Evolutionary conservation across 768 basidiomycete species (phyloP), one percentile per base, ranked within the genome.

Genomic region (Tricholomella constricta): DNA sequence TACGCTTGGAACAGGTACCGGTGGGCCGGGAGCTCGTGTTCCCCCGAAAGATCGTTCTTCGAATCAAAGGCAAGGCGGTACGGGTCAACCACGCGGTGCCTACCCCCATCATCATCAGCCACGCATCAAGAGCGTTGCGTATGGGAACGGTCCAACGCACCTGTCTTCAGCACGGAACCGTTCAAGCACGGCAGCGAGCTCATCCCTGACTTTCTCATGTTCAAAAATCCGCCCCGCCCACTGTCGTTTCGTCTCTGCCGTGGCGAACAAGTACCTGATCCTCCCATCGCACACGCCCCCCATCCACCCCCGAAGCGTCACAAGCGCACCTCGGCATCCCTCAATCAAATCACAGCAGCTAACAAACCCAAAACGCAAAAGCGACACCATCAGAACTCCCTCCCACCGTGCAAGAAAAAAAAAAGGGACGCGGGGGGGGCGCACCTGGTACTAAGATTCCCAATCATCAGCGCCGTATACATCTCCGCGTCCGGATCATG

Each of bases 1-100:
- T 85, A 91, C 45, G 84, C 87, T 51, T 88, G 73, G 59, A 91
- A 91, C 7, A 91, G 71, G 62, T 84, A 82, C 35, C 84, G 80
- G 66, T 90, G 88, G 0, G 84, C 80, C 0, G 81, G 83, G 11
- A 76, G 68, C 6, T 79, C 77, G n/a, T 68, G 55, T 66, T 69
- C 50, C 66, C 66, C 23, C 11, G 23, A 3, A 23, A 22, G 23
- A 4, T 58, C 52, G 14, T 35, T 19, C 54, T 51, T 58, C 4
- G 72, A 59, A 27, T 78, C 76, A 47, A 88, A 81, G 0, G 75
- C 73, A 10, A 69, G 62, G 4, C 78, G 72, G 61, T 89, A 90
- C 1, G 86, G 86, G 27, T 85, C 84, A 1, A 89, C 66, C 11
- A 90, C 74, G 3, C 61, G 60, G 62, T 81, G 73, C 31, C 77